These are phyloP conservation scores for Ceriops decandra DNA, from an alignment of 345 rosid species.

Conservation along the genomic window DNA sequence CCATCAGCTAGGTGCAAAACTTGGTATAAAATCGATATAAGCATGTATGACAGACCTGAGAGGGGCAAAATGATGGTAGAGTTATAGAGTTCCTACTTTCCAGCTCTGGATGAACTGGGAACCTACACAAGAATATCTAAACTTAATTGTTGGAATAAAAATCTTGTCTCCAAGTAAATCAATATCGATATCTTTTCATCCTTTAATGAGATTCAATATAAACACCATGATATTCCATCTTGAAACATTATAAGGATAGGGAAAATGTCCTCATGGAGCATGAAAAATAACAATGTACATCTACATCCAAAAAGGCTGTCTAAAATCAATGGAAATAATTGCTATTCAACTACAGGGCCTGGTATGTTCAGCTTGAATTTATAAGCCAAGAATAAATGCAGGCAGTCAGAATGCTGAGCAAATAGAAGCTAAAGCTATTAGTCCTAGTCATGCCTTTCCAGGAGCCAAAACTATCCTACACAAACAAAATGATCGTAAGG, in stretches of 20 bases:
- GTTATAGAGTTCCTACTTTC: constrained; percentile 76
- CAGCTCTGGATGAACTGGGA: constrained; percentile 78
- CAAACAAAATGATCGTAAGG: neutral
- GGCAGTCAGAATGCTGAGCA: neutral
- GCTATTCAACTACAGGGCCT: neutral
- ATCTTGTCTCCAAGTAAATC: neutral
- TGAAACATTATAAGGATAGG: no score
- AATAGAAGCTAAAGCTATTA: neutral
- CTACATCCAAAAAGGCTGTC: neutral
- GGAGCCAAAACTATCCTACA: neutral
- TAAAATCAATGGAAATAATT: neutral
- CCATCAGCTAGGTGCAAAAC: constrained; percentile 1
- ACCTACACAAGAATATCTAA: constrained; percentile 43
- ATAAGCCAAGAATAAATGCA: neutral
- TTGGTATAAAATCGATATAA: neutral
- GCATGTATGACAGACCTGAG: constrained; percentile 51
- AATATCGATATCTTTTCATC: neutral
- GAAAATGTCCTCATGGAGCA: no score
- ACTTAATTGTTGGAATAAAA: constrained; percentile 11
- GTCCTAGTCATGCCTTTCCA: neutral
- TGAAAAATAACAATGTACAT: neutral
- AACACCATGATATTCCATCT: no score
- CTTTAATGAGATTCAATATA: no score
- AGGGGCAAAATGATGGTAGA: constrained; percentile 77
- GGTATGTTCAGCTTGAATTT: neutral